A percentile compares a stretch with the other conserved stretches of the same genome.
Evolutionary conservation across 192 early-diverging fungal species (phyloP).

Genomic region (Chytriomyces confervae): DNA sequence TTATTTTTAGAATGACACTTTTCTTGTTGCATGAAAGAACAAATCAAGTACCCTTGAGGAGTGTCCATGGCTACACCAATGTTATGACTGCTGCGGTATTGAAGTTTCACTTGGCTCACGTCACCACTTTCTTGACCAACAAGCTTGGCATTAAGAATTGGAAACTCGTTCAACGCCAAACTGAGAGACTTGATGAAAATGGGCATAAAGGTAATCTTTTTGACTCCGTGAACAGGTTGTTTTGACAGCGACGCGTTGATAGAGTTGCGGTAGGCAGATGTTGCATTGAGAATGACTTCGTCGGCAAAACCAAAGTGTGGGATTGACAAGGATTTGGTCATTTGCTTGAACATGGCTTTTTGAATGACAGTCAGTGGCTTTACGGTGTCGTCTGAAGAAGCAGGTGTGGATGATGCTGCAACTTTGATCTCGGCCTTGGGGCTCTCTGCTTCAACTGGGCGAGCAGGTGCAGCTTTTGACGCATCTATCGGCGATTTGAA

Average conservation of each 20-base stretch:
- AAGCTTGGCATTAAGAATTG: conserved; percentile 83
- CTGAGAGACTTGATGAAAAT: conserved; percentile 93
- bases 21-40: not conserved
- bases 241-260: conserved; percentile 70
- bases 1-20: not conserved
- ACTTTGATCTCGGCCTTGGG: conserved; percentile 4
- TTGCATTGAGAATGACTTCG: conserved; percentile 79
- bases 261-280: conserved; percentile 62
- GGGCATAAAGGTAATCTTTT: conserved; percentile 91
- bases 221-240: conserved; percentile 50
- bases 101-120: conserved; percentile 60
- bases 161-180: conserved; percentile 80
- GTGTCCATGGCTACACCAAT: conserved; percentile 98
- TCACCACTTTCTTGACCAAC: conserved; percentile 42
- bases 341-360: conserved; percentile 95
- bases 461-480: conserved; percentile 1
- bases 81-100: conserved; percentile 83
- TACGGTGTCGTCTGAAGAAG: conserved; percentile 57
- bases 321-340: conserved; percentile 90
- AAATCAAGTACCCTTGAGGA: conserved; percentile 73
- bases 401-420: conserved; percentile 35
- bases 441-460: conserved; percentile 3
- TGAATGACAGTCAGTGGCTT: conserved; percentile 83
- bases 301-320: conserved; percentile 97
- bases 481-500: not conserved